Percentiles rank a stretch among this genome's conserved stretches.
Evolutionary conservation across 2,329 filamentous ascomycete species (phyloP).

Genomic region (Epicoccum nigrum): DNA sequence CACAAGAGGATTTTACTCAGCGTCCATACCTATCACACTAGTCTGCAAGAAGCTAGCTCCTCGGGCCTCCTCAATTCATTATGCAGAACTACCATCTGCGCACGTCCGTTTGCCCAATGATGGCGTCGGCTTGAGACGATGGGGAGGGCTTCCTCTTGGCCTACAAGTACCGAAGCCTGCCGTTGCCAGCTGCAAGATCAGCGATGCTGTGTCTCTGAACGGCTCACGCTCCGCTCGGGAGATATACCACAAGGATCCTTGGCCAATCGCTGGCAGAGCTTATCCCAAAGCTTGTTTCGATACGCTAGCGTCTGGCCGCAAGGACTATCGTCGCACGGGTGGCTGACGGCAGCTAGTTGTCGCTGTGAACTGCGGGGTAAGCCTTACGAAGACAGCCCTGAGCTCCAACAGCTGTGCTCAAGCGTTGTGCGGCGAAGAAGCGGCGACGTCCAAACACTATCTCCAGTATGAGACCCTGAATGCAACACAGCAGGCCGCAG

Average conservation of each 20-base stretch:
- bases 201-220: constrained; percentile 14
- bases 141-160: background rate
- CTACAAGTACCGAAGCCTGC: constrained; percentile 8
- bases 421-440: background rate
- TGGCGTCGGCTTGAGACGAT: background rate
- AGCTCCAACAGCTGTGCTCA: background rate
- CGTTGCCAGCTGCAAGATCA: constrained; percentile 13
- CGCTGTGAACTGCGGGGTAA: constrained; percentile 33
- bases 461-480: no score
- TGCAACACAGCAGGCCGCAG: no score
- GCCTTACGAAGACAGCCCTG: background rate
- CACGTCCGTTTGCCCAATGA: background rate
- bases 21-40: no score
- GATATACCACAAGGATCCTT: constrained; percentile 35
- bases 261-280: constrained; percentile 30
- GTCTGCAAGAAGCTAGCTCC: background rate
- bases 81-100: background rate
- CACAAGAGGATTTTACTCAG: no score
- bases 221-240: constrained; percentile 22
- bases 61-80: background rate
- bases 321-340: constrained; percentile 19
- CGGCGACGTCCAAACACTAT: no score
- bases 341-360: constrained; percentile 34
- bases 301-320: constrained; percentile 21
- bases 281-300: constrained; percentile 35